Percentiles rank a stretch among this genome's conserved stretches.
Evolutionary conservation across 768 basidiomycete species (phyloP).

Genomic region (Steccherinum ochraceum): DNA sequence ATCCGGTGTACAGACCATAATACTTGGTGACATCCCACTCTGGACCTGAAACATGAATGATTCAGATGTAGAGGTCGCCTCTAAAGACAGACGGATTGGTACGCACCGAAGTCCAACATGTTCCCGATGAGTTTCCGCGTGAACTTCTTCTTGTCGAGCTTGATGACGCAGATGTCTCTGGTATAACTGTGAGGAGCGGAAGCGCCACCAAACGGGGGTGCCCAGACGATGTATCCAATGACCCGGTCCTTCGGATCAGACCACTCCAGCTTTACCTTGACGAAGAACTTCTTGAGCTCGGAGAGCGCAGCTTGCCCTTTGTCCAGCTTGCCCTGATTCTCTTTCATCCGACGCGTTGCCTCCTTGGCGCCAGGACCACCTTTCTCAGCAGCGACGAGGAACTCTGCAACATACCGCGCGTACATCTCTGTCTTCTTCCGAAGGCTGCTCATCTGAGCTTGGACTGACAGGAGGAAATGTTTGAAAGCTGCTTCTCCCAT

Average conservation of each 20-base stretch:
- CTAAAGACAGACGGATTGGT: too few relatives aligned
- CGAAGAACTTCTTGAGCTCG: slow-evolving; percentile 27
- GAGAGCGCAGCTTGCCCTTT: too few relatives aligned
- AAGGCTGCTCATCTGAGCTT: slow-evolving; percentile 17
- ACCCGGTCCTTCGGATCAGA: slow-evolving; percentile 24
- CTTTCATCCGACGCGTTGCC: slow-evolving; percentile 6
- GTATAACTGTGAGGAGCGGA: slow-evolving; percentile 28
- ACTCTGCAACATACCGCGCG: slow-evolving; percentile 14
- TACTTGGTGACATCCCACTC: too few relatives aligned
- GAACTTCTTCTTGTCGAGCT: slow-evolving; percentile 33
- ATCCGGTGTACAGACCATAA: too few relatives aligned
- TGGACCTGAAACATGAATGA: too few relatives aligned
- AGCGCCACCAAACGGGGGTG: slow-evolving; percentile 28
- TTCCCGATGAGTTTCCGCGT: slow-evolving; percentile 27
- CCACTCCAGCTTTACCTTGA: slow-evolving; percentile 28
- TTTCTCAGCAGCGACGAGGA: too few relatives aligned
- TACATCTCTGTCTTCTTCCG: slow-evolving; percentile 10
- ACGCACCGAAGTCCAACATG: slow-evolving; percentile 30
- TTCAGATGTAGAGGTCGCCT: too few relatives aligned
- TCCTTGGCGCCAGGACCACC: too few relatives aligned
- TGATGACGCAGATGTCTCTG: slow-evolving; percentile 31
- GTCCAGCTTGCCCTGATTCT: too few relatives aligned
- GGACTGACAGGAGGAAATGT: slow-evolving; percentile 17
- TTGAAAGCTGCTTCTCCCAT: slow-evolving; percentile 20
- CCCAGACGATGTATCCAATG: slow-evolving; percentile 33